Evolutionary conservation across 2,329 filamentous ascomycete genomes (phyloP).

Genomic region (Talaromyces amestolkiae): DNA sequence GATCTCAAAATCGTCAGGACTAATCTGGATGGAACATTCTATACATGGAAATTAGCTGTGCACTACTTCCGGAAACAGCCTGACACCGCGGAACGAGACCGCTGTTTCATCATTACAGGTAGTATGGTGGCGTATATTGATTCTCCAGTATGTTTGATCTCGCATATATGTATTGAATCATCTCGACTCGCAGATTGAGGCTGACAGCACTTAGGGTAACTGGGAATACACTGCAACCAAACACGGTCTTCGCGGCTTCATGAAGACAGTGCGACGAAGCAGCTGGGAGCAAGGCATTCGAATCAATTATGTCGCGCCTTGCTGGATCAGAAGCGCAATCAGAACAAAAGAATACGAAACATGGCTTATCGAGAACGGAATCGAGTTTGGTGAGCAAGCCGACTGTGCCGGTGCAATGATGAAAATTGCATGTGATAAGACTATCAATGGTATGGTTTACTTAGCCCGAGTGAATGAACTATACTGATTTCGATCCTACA

Average conservation of each 20-base stretch:
- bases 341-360: constrained; percentile 6
- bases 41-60: background rate
- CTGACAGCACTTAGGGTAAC: constrained; percentile 25
- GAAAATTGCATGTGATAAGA: constrained; percentile 35
- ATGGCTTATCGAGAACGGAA: background rate
- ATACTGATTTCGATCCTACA: background rate
- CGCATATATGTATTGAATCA: background rate
- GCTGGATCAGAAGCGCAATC: constrained; percentile 33
- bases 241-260: constrained; percentile 46
- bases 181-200: background rate
- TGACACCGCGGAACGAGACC: constrained; percentile 70
- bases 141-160: background rate
- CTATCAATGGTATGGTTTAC: constrained; percentile 29
- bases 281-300: constrained; percentile 46
- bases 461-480: background rate
- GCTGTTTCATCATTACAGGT: background rate
- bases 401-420: constrained; percentile 6
- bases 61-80: constrained; percentile 48
- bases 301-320: constrained; percentile 49
- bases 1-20: constrained; percentile 1
- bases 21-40: background rate
- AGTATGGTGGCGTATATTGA: background rate
- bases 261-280: constrained; percentile 41
- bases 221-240: constrained; percentile 47
- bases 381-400: constrained; percentile 9